Evolutionary conservation across 495 filamentous ascomycete genomes (phyloP).

Genomic region (Tuber magnatum): DNA sequence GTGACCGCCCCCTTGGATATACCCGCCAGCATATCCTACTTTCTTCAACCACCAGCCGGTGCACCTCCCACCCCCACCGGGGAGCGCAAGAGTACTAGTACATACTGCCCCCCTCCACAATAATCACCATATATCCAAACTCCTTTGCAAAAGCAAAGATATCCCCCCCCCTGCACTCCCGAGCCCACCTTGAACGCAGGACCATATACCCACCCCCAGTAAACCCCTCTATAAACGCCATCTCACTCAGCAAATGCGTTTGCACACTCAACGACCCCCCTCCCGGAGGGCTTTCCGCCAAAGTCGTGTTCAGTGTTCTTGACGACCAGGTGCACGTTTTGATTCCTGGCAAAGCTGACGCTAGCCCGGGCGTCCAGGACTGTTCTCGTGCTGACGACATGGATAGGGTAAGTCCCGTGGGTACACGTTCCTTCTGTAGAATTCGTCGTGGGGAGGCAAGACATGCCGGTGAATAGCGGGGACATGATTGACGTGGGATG

Average conservation of each 20-base stretch:
- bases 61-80: background rate
- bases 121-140: slow-evolving; percentile 49
- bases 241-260: no score
- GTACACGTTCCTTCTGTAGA: slow-evolving; percentile 45
- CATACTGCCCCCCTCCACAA: slow-evolving; percentile 45
- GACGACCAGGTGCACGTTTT: slow-evolving; percentile 51
- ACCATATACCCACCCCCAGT: slow-evolving; percentile 41
- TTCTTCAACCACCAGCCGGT: slow-evolving; percentile 32
- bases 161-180: slow-evolving; percentile 51
- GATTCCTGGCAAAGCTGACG: slow-evolving; percentile 58
- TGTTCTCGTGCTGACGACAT: slow-evolving; percentile 54
- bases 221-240: slow-evolving; percentile 17
- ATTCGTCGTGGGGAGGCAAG: slow-evolving; percentile 43
- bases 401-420: slow-evolving; percentile 53
- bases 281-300: no score
- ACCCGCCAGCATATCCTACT: slow-evolving; percentile 49
- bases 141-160: slow-evolving; percentile 48
- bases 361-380: slow-evolving; percentile 53
- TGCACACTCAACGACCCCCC: no score
- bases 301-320: no score
- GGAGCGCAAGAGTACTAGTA: slow-evolving; percentile 3
- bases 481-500: slow-evolving; percentile 47
- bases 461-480: slow-evolving; percentile 45
- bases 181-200: slow-evolving; percentile 53
- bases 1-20: slow-evolving; percentile 57